Evolutionary conservation across 2,329 filamentous ascomycete species (phyloP).

Genomic region (Penicillium sp.): DNA sequence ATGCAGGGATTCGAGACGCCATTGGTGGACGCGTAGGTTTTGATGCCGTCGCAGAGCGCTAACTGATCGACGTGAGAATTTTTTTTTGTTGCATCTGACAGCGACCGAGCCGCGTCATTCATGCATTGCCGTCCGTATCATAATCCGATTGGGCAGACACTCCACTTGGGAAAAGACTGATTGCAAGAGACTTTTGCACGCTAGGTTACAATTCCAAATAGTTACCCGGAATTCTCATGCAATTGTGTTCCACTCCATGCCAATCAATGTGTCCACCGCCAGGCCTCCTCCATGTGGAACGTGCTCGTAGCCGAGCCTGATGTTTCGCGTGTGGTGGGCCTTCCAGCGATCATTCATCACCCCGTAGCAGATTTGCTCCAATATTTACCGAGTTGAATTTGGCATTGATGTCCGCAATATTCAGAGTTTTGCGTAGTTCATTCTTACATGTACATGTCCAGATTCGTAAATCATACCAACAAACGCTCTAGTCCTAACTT

Average conservation of each 20-base stretch:
- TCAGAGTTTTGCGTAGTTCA: not conserved
- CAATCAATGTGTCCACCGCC: not conserved
- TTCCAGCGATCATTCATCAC: slow-evolving; percentile 4
- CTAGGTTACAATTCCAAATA: slow-evolving; percentile 14
- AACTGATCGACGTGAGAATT: slow-evolving; percentile 10
- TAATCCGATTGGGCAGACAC: slow-evolving; percentile 13
- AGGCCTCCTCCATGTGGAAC: slow-evolving; percentile 1
- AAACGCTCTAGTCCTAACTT: not conserved
- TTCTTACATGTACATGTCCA: not conserved
- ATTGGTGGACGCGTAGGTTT: not conserved
- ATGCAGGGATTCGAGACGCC: not conserved
- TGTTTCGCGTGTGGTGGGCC: slow-evolving; percentile 10
- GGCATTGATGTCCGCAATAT: not conserved
- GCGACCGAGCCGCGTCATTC: slow-evolving; percentile 15
- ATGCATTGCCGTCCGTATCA: slow-evolving; percentile 8
- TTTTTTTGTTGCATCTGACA: slow-evolving; percentile 14
- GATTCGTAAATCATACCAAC: not conserved
- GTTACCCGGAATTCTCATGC: not conserved
- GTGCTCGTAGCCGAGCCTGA: slow-evolving; percentile 11
- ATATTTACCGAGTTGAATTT: not conserved
- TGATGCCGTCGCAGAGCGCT: not conserved
- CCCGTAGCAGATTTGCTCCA: slow-evolving; percentile 3
- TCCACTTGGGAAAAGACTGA: slow-evolving; percentile 10
- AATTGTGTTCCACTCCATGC: not conserved
- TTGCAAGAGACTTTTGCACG: slow-evolving; percentile 5